Evolutionary conservation across 352 stramenopile genomes (phyloP), one percentile per base, ranked within the genome.

Genomic region (Phytophthora pistaciae): DNA sequence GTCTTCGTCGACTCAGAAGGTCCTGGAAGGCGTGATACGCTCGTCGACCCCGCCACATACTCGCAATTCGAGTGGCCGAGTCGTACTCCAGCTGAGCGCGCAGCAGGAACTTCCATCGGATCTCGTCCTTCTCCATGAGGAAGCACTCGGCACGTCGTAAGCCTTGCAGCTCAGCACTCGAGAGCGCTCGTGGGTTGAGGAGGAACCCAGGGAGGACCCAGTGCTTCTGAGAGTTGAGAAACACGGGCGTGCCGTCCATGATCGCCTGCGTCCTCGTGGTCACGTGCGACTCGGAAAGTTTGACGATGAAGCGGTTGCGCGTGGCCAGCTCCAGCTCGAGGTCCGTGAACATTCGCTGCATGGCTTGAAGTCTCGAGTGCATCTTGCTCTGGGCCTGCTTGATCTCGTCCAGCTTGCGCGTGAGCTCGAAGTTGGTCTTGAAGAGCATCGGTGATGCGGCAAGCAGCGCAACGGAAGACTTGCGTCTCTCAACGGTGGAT

Each of bases 41-140:
- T 11, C 64, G 56, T 20, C 56, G 65, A 18, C 80, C 78, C 29
- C 68, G 74, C 75, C 74, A 91, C 54, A 68, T 53, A n/a, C 72
- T 78, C 56, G 87, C 78, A 27, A 93, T 83, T 4, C 52, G 21
- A 3, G 77, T 80, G 25, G 72, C 69, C 0, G 78, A 80, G 55
- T 91, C 79, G 66, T 87, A 87, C 33, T 79, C 65, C 8, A 80
- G 55, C 60, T 93, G 84, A 2, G 75, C 46, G 1, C 65, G 64
- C 9, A 95, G 68, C 16, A 93, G 64, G 16, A 78, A 82, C 0
- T 75, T 78, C 84, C 83, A 93, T 13, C 72, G 72, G 2, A 57
- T 52, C 57, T 95, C 88, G 54, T 95, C 86, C 52, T 82, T 70
- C 59, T 91, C 79, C 88, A 95, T 94, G 29, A 92, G 64, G 23